Percentiles rank a stretch among this genome's conserved stretches.
phyloP scores from a whole-genome alignment of 2,329 filamentous ascomycete species.

The Elsinoe australis region DNA sequence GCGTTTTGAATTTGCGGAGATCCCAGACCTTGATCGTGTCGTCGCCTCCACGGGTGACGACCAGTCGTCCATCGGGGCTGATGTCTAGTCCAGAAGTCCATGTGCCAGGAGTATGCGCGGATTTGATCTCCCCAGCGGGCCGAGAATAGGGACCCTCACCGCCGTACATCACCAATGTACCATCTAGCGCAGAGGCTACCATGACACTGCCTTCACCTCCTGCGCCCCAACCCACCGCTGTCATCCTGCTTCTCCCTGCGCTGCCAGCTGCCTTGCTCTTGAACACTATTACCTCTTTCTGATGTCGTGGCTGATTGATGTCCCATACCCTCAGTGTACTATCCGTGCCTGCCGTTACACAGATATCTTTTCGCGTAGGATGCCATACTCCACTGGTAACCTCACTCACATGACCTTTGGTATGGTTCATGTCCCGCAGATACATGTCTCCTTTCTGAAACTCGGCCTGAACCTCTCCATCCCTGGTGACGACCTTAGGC shows the following conservation, averaged over 20 bases:
- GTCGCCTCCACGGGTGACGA: conserved; percentile 86
- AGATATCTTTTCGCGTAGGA: conserved; percentile 73
- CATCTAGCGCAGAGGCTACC: conserved; percentile 77
- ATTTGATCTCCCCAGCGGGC: conserved; percentile 72
- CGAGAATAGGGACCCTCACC: conserved; percentile 80
- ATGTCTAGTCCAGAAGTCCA: conserved; percentile 93
- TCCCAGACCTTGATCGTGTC: conserved; percentile 95
- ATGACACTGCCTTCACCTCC: conserved; percentile 67
- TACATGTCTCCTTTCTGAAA: conserved; percentile 99
- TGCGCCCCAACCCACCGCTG: conserved; percentile 77
- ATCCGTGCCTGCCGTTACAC: conserved; percentile 86
- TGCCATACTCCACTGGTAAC: conserved; percentile 87
- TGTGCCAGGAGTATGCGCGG: conserved; percentile 72
- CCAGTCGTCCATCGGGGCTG: conserved; percentile 79
- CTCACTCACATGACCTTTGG: conserved; percentile 91
- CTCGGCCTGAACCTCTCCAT: conserved; percentile 77
- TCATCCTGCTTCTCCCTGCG: conserved; percentile 89
- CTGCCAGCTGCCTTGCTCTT: conserved; percentile 85
- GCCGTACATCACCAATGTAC: conserved; percentile 83
- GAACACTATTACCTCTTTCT: conserved; percentile 91
- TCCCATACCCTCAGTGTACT: conserved; percentile 97
- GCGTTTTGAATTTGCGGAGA: conserved; percentile 86
- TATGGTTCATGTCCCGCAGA: conserved; percentile 91
- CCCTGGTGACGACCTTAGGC: conserved; percentile 78
- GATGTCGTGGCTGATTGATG: conserved; percentile 77